Percentiles rank a stretch among this genome's conserved stretches.
These are phyloP conservation scores for Lathyrus oleraceus DNA, from an alignment of 306 rosid species.

Conservation along the genomic window DNA sequence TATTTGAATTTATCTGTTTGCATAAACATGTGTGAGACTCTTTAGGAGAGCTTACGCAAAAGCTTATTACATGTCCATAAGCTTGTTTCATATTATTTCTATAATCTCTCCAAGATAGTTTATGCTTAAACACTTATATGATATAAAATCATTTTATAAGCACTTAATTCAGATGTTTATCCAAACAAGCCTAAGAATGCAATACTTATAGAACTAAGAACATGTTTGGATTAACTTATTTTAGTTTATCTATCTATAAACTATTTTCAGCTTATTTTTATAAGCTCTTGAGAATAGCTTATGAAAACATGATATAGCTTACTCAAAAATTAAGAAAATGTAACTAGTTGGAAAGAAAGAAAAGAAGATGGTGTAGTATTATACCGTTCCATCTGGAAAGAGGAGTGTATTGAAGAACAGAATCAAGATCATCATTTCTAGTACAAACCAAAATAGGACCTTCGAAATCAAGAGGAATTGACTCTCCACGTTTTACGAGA, in stretches of 20 bases:
- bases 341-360: background rate
- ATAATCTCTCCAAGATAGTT: background rate
- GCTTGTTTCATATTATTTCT: background rate
- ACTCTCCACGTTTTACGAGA: slow-evolving; percentile 69
- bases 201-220: background rate
- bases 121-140: too few species aligned
- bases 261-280: background rate
- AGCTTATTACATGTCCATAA: background rate
- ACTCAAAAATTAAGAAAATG: background rate
- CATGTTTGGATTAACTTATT: background rate
- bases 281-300: background rate
- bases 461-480: slow-evolving; percentile 62
- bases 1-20: background rate
- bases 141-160: background rate
- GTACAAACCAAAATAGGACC: slow-evolving; percentile 93
- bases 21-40: background rate
- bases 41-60: background rate
- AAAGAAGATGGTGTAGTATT: background rate
- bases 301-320: background rate
- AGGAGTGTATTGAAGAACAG: slow-evolving; percentile 77
- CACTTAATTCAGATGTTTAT: background rate
- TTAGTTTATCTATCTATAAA: background rate
- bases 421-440: slow-evolving; percentile 89
- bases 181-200: background rate
- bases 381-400: slow-evolving; percentile 84